Base-by-base conservation (phyloP, 2,329 filamentous ascomycete genomes). In the Harringtonia lauricola region DNA sequence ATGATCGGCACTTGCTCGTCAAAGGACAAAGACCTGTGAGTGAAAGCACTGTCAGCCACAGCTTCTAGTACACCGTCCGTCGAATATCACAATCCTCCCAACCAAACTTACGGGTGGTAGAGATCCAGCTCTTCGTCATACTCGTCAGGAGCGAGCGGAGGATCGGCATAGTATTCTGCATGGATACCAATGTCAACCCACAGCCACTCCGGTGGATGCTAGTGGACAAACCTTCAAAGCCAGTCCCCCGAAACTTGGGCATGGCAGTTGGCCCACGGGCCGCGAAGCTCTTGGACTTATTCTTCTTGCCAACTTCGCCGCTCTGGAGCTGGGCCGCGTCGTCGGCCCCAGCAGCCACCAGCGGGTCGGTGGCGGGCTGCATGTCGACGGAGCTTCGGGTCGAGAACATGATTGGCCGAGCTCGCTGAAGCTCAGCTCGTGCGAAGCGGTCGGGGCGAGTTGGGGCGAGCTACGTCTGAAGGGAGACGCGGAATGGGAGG, bases 131-230 rank as follows among this genome's bases (percentile, higher is more conserved):
- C 85, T 41, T 82, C 71, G 3, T 71, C 63, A 39, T 76, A 71
- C 55, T 94, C 80, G 0, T 69, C 70, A 0, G 81, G 79, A 0
- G 83, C 89, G 48, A 94, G 64, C 0, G 88, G 88, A 1, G 81
- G 72, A 59, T 96, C 90, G 13, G 83, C 79, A 57, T 77, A 92
- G 59, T 78, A 86, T 49, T 88, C 81, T 74, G 45, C 19, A 21
- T 21, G 19, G 21, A 17, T 3, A 9, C 3, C 15, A 14, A 17
- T 13, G 17, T 15, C 13, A 17, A 4, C 12, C 24, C 40, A 42
- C 40, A 42, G 40, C 40, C 40, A 36, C 40, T 22, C 26, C 24
- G 13, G 8, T n/a, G 4, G 15, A 12, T 34, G 31, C 29, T 12
- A n/a, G 33, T 26, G 28, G 37, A 29, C 37, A 17, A 26, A 56